phyloP scores from a whole-genome alignment of 441 rosid species.

The Capsella rubella region DNA sequence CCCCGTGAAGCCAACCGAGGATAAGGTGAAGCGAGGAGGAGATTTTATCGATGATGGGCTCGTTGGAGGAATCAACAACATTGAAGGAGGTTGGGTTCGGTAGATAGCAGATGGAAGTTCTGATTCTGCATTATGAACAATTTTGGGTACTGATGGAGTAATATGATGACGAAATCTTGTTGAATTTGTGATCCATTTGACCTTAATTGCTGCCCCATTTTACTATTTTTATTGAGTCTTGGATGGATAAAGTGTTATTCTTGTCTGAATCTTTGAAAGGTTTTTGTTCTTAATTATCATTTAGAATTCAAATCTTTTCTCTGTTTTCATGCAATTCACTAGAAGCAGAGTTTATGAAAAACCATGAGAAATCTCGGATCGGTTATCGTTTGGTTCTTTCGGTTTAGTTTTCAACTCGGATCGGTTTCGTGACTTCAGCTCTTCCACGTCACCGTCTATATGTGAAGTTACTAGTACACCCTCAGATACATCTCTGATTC shows the following conservation, averaged over 20 bases:
- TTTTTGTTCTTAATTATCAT: slow-evolving; percentile 5
- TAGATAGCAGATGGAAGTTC: slow-evolving; percentile 16
- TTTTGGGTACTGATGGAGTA: slow-evolving; percentile 45
- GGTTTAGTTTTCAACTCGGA: not conserved
- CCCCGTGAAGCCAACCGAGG: slow-evolving; percentile 65
- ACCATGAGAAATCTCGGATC: not conserved
- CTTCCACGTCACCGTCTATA: slow-evolving; percentile 18
- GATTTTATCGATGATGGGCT: slow-evolving; percentile 89
- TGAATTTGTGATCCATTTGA: slow-evolving; percentile 40
- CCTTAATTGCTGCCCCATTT: slow-evolving; percentile 12
- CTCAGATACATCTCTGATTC: slow-evolving; percentile 11
- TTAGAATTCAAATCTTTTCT: not conserved
- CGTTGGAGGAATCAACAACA: slow-evolving; percentile 69
- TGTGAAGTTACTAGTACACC: not conserved
- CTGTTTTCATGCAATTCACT: slow-evolving; percentile 1
- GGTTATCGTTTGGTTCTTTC: not conserved
- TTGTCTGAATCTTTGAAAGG: slow-evolving; percentile 39
- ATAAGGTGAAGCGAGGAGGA: slow-evolving; percentile 77
- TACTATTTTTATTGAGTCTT: slow-evolving; percentile 24
- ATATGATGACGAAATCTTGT: slow-evolving; percentile 41
- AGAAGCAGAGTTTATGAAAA: slow-evolving; percentile 1
- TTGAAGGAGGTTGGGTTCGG: slow-evolving; percentile 83
- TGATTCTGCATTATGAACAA: slow-evolving; percentile 10
- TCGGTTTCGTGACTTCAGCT: not conserved
- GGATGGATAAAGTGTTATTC: slow-evolving; percentile 26